phyloP scores from a whole-genome alignment of 2,329 filamentous ascomycete genomes.

The Arachnopeziza araneosa region DNA sequence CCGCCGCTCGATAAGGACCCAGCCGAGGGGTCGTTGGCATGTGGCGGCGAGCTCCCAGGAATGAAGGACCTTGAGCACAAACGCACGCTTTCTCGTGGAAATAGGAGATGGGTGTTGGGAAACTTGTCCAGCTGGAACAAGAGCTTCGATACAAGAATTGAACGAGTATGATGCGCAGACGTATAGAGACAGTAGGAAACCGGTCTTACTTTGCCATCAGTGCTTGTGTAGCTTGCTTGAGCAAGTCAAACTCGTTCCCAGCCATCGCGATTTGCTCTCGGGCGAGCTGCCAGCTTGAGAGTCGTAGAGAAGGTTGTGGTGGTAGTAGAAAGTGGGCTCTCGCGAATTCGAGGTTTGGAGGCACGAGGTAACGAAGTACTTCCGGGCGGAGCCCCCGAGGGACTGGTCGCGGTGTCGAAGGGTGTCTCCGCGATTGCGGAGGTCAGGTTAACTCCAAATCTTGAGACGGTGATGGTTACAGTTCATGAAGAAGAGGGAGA shows the following conservation, averaged over 20 bases:
- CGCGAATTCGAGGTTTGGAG: background rate
- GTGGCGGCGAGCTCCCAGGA: background rate
- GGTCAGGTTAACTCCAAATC: background rate
- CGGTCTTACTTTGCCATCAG: constrained; percentile 32
- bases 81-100: background rate
- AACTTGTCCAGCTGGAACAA: background rate
- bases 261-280: constrained; percentile 21
- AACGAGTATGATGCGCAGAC: background rate
- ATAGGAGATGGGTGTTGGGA: background rate
- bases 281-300: constrained; percentile 9
- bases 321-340: background rate
- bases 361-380: background rate
- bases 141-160: background rate
- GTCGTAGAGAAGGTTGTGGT: background rate
- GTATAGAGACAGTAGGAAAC: background rate
- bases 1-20: constrained; percentile 23
- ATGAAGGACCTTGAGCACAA: background rate
- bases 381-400: background rate
- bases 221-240: constrained; percentile 32
- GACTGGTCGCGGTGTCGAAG: background rate
- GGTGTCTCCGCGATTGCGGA: background rate
- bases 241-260: constrained; percentile 29
- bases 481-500: background rate
- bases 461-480: background rate
- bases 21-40: background rate